Evolutionary conservation across 192 early-diverging fungal species (phyloP).

Genomic region (Dissophora globulifera): DNA sequence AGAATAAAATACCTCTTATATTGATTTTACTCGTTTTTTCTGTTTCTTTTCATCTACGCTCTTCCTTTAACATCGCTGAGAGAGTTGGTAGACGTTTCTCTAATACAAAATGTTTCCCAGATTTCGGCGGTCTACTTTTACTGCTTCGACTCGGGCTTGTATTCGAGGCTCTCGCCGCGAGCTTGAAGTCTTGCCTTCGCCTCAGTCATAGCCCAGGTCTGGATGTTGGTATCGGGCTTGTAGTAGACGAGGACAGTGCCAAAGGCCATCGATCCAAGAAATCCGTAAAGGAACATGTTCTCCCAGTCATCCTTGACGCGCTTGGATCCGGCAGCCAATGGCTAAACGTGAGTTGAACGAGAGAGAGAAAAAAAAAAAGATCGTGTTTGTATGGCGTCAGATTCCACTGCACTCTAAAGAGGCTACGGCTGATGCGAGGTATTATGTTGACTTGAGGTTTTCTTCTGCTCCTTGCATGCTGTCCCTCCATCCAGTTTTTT

Average conservation of each 20-base stretch:
- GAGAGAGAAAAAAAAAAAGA: not conserved
- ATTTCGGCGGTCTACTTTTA: conserved; percentile 46
- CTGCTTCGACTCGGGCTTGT: conserved; percentile 58
- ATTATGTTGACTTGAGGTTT: too few relatives aligned
- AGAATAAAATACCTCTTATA: too few relatives aligned
- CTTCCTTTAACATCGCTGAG: too few relatives aligned
- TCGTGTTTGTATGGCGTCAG: too few relatives aligned
- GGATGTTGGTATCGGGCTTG: conserved; percentile 82
- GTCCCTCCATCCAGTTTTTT: too few relatives aligned
- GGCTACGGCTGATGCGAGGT: too few relatives aligned
- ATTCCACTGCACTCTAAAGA: too few relatives aligned
- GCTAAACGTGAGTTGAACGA: conserved; percentile 30
- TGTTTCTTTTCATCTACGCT: too few relatives aligned
- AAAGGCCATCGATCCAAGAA: conserved; percentile 67
- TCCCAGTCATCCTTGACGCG: conserved; percentile 84
- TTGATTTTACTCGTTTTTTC: too few relatives aligned
- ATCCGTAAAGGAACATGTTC: conserved; percentile 68
- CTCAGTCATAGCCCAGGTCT: conserved; percentile 79
- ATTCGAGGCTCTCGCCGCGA: conserved; percentile 70
- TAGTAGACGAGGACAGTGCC: conserved; percentile 68
- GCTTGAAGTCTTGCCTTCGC: conserved; percentile 79
- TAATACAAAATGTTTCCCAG: too few relatives aligned
- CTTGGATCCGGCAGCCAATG: conserved; percentile 67
- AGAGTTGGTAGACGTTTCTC: too few relatives aligned
- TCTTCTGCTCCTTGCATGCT: too few relatives aligned